Percentiles rank a stretch among this genome's conserved stretches.
Conservation (phyloP, 2,329 filamentous ascomycete species). For the Sclerotiophoma versabilis region DNA sequence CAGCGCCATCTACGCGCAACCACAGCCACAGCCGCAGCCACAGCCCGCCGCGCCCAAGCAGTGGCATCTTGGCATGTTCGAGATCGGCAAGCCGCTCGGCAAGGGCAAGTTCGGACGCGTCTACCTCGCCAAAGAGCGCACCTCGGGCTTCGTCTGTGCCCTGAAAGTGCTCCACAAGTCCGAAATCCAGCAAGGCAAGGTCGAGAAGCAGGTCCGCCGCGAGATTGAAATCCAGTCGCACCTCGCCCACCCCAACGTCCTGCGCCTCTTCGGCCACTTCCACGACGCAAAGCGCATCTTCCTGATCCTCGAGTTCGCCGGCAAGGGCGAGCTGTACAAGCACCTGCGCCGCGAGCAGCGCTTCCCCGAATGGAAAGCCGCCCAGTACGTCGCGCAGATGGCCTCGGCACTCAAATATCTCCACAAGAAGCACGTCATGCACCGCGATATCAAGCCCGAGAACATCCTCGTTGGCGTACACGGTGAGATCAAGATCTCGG, state of each 20-base stretch:
- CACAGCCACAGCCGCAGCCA: constrained; percentile 3
- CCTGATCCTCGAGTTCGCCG: constrained; percentile 85
- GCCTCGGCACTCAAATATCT: constrained; percentile 87
- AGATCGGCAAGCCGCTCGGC: constrained; percentile 84
- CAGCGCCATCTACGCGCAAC: constrained; percentile 50
- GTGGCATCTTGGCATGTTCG: constrained; percentile 92
- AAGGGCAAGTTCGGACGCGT: constrained; percentile 90
- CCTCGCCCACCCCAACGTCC: constrained; percentile 83
- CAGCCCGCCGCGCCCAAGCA: constrained; percentile 55
- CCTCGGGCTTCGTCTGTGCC: constrained; percentile 81
- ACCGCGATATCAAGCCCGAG: constrained; percentile 96
- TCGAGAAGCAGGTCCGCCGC: constrained; percentile 85
- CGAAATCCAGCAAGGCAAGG: constrained; percentile 78
- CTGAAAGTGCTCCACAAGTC: constrained; percentile 87
- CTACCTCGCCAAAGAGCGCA: constrained; percentile 81
- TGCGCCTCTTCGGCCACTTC: constrained; percentile 85
- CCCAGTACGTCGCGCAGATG: constrained; percentile 89
- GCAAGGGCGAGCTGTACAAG: constrained; percentile 87
- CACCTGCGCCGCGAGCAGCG: constrained; percentile 78
- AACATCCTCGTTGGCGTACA: constrained; percentile 97
- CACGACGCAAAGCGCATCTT: constrained; percentile 89
- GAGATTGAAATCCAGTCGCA: constrained; percentile 93
- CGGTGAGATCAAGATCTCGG: constrained; percentile 97
- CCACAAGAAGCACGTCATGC: constrained; percentile 97
- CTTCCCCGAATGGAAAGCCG: constrained; percentile 86